A percentile compares a stretch with the other conserved stretches of the same genome.
phyloP scores from a whole-genome alignment of 768 basidiomycete species.

The Dentipellis sp. region DNA sequence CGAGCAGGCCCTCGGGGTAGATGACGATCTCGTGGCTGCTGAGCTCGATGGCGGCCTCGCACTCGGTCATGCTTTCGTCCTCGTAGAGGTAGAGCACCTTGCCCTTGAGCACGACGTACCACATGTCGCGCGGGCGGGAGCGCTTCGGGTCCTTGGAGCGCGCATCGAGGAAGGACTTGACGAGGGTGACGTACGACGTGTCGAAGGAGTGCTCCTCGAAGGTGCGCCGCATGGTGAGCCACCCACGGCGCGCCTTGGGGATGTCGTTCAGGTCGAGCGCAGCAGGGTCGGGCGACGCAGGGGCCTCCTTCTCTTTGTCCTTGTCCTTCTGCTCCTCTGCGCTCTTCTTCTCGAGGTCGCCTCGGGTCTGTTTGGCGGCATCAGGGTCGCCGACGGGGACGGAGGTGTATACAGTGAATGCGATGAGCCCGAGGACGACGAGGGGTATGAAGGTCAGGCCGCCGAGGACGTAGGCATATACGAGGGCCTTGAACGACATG shows the following conservation, averaged over 20 bases:
- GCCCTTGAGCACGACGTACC: slow-evolving; percentile 89
- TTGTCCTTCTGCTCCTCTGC: slow-evolving; percentile 9
- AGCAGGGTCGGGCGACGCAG: slow-evolving; percentile 13
- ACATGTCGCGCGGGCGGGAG: slow-evolving; percentile 83
- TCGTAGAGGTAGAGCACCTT: slow-evolving; percentile 90
- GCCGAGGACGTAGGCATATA: slow-evolving; percentile 84
- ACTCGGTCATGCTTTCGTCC: slow-evolving; percentile 85
- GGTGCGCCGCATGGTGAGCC: slow-evolving; percentile 76
- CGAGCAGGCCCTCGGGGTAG: slow-evolving; percentile 63
- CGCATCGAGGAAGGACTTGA: slow-evolving; percentile 72
- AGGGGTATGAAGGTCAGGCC: slow-evolving; percentile 88
- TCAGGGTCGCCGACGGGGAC: slow-evolving; percentile 62
- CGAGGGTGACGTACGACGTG: slow-evolving; percentile 67
- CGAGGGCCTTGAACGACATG: slow-evolving; percentile 63
- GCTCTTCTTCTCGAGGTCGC: slow-evolving; percentile 15
- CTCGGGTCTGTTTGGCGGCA: slow-evolving; percentile 27
- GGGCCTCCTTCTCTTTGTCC: slow-evolving; percentile 21
- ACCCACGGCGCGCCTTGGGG: slow-evolving; percentile 64
- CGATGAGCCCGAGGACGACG: slow-evolving; percentile 45
- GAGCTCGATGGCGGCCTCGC: slow-evolving; percentile 84
- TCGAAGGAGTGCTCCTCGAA: slow-evolving; percentile 61
- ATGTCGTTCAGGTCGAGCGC: slow-evolving; percentile 38
- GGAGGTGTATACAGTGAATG: slow-evolving; percentile 72
- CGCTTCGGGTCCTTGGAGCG: slow-evolving; percentile 79
- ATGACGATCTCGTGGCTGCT: slow-evolving; percentile 68